Percentiles rank a stretch among this genome's conserved stretches.
Evolutionary conservation across 441 rosid genomes (phyloP).

Genomic region (Erodium trifolium): DNA sequence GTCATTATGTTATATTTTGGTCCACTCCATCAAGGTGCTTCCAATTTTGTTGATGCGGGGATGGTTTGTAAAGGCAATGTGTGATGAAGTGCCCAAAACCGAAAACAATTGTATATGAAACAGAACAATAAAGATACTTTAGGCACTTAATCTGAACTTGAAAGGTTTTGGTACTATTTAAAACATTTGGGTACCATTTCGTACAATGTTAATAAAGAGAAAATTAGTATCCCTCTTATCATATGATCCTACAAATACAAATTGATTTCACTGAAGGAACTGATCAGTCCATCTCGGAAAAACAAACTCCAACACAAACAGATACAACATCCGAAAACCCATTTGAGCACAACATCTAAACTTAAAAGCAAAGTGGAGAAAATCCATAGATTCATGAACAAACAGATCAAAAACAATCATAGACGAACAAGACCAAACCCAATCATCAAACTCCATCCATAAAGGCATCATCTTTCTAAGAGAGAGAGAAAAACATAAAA

Average conservation of each 20-base stretch:
- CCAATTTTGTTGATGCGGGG: too few species aligned
- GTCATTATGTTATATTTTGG: too few species aligned
- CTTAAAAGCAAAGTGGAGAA: background rate
- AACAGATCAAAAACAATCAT: background rate
- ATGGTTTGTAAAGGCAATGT: too few species aligned
- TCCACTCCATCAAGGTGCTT: too few species aligned
- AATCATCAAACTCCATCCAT: background rate
- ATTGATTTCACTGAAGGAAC: background rate
- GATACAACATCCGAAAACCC: background rate
- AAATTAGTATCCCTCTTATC: background rate
- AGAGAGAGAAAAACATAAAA: background rate
- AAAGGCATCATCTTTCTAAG: background rate
- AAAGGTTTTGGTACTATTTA: too few species aligned
- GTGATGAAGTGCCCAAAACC: too few species aligned
- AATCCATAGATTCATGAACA: background rate
- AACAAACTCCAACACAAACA: too few species aligned
- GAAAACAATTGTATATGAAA: too few species aligned
- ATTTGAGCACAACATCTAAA: background rate
- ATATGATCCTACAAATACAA: background rate
- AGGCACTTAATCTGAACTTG: too few species aligned
- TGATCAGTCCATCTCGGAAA: too few species aligned
- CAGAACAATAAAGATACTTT: too few species aligned
- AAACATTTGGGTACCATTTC: background rate
- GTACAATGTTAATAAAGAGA: background rate
- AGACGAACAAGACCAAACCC: background rate